Evolutionary conservation across 257 asterid species (phyloP), one percentile per base, ranked within the genome.

Genomic region (Nicotiana noctiflora): DNA sequence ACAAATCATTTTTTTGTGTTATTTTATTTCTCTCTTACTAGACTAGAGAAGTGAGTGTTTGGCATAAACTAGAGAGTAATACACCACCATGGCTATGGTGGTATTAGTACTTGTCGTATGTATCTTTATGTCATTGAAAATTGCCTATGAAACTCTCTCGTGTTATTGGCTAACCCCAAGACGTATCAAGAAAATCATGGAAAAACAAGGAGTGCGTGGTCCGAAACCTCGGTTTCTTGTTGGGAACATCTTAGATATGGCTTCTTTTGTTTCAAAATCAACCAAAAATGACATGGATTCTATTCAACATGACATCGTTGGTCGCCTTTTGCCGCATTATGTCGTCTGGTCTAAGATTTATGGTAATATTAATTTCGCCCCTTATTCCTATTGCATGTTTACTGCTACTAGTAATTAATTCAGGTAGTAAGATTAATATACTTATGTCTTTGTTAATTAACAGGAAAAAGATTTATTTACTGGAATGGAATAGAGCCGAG

Each of bases 401-500:
- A 37, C 10, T n/a, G n/a, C n/a, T 6, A 37, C 44, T 1, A 37
- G 44, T 37, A 37, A 37, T 37, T 37, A 6, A 34, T 34, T 34
- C 44, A 34, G 44, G 44, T 6, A 34, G 44, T 34, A 6, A 6
- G 44, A 37, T 37, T 6, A 37, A 37, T 37, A 37, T 37, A 0
- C 9, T 37, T 37, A 8, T 40, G 49, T 40, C 49, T 40, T 8
- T 40, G 49, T 40, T 53, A 1, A 14, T 15, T 57, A 64, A 23
- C 82, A 94, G 99, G 99, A 4, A 93, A 93, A 23, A 83, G 98
- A 52, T 95, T 93, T 40, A 79, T 95, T 1, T 90, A 63, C 19
- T 95, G 98, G 98, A 95, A 94, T 8, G 99, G 99, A 11, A 85
- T 80, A 0, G 98, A 95, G 80, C 99, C 99, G 0, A 76, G 99